Percentiles rank a stretch among this genome's conserved stretches.
Evolutionary conservation across 2,329 filamentous ascomycete genomes (phyloP).

Genomic region (Metarhizium humberi): DNA sequence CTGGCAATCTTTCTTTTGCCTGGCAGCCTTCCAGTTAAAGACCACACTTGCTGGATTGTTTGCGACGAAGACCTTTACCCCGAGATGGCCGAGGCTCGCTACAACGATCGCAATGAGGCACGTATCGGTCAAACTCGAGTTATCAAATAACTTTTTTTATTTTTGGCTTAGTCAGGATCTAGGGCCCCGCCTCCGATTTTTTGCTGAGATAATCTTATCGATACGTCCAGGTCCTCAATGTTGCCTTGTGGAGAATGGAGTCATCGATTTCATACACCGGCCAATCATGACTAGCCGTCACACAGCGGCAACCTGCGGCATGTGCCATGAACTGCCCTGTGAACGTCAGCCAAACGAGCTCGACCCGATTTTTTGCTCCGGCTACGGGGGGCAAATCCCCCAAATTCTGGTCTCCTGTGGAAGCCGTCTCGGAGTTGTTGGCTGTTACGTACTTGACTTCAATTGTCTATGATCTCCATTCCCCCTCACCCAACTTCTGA

Average conservation of each 20-base stretch:
- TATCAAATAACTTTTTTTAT: not conserved
- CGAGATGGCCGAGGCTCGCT: too few species aligned
- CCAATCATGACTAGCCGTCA: too few species aligned
- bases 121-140: not conserved
- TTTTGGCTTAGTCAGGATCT: conserved; percentile 3
- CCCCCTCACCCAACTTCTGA: not conserved
- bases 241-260: not conserved
- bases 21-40: not conserved
- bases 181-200: not conserved
- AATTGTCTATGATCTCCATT: not conserved
- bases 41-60: not conserved
- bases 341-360: not conserved
- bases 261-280: too few species aligned
- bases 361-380: conserved; percentile 1
- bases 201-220: not conserved
- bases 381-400: conserved; percentile 2
- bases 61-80: not conserved
- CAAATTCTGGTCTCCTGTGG: conserved; percentile 1
- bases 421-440: not conserved
- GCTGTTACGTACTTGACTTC: not conserved
- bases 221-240: not conserved
- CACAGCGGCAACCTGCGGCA: too few species aligned
- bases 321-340: too few species aligned
- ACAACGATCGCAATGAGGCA: not conserved
- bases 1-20: not conserved